Evolutionary conservation across 306 rosid genomes (phyloP), one percentile per base, ranked within the genome.

Genomic region (Cucurbita pepo): DNA sequence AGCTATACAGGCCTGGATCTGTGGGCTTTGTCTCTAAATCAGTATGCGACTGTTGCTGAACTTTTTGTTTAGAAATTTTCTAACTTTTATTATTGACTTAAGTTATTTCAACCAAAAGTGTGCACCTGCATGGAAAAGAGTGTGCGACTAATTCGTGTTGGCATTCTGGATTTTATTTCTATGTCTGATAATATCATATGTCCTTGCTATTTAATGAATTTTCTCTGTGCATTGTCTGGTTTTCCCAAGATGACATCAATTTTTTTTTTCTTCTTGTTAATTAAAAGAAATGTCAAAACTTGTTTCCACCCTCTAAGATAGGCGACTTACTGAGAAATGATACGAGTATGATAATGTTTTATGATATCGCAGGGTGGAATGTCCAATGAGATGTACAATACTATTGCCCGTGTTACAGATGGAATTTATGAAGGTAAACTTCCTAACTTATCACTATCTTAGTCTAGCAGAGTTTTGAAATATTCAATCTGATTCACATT

Each of bases 21-120:
- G 95, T 95, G 86, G 99, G 99, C 81, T 95, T 95, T 80, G 99
- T 91, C 82, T 95, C 99, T 78, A 95, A 95, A 95, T 91, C 99
- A 65, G 99, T 95, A 88, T 45, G 97, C 82, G 66, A 70, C 78
- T 63, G 45, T 71, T 76, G 48, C 75, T 48, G n/a, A 47, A 52
- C 54, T 50, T 57, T 69, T 47, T 12, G 67, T 77, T 45, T 60
- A 73, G 16, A 79, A 50, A 34, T 16, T 81, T 60, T 11, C 61
- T 52, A 54, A 56, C 50, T 25, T 71, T 43, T 74, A 50, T 38
- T 69, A 76, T 34, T 63, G 53, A 63, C 52, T 73, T n/a, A 72
- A 72, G 18, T 53, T 3, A 14, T 45, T 11, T 55, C 18, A 15
- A 36, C 16, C 51, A 16, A 34, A 65, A 19, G 15, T 43, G 50